Evolutionary conservation across 345 rosid genomes (phyloP).

Genomic region (Rhizophora apiculata): DNA sequence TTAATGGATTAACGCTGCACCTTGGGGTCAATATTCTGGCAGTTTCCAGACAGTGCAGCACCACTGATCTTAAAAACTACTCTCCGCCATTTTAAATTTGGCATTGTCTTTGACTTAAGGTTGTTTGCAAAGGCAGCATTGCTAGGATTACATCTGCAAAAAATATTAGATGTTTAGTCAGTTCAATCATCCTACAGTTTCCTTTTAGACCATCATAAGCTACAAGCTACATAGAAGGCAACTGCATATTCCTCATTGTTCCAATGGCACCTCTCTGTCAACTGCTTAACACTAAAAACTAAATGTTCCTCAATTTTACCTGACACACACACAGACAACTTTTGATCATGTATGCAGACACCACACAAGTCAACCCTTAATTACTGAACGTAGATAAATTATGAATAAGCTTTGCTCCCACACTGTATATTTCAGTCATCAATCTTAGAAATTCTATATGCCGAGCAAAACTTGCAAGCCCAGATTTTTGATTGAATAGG

Average conservation of each 20-base stretch:
- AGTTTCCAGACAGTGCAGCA: conserved; percentile 69
- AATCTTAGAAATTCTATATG: too few species aligned
- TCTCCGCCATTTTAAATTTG: conserved; percentile 77
- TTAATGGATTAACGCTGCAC: conserved; percentile 25
- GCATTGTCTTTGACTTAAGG: conserved; percentile 46
- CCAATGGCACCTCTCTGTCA: too few species aligned
- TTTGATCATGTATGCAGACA: too few species aligned
- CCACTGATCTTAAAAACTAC: conserved; percentile 89
- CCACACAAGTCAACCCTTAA: too few species aligned
- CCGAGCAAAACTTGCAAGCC: too few species aligned
- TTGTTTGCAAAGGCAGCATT: conserved; percentile 19
- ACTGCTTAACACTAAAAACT: too few species aligned
- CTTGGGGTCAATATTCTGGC: conserved; percentile 82
- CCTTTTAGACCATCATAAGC: background rate
- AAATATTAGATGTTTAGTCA: background rate
- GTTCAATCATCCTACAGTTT: background rate
- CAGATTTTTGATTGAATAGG: too few species aligned
- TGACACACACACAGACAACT: too few species aligned
- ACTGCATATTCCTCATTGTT: background rate
- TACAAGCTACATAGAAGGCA: background rate
- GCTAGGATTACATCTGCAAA: conserved; percentile 14
- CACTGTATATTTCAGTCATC: too few species aligned
- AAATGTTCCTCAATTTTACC: too few species aligned
- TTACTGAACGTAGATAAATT: too few species aligned
- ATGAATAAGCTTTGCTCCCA: too few species aligned